A percentile compares a stretch with the other conserved stretches of the same genome.
These are phyloP conservation scores for Oryza australiensis DNA, from an alignment of 176 grass and related monocot genomes.

Conservation along the genomic window DNA sequence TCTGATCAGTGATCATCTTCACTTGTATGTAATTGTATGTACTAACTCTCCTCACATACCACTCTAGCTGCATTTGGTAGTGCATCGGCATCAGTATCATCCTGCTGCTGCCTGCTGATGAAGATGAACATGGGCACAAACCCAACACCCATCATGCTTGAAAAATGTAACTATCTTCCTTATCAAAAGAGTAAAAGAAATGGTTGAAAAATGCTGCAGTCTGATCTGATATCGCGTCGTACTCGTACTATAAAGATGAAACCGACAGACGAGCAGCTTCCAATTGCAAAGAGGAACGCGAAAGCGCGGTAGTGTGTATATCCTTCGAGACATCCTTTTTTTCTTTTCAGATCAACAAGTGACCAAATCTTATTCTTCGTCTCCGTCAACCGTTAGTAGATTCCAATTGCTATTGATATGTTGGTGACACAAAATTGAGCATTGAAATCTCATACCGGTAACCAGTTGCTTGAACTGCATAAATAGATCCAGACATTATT, in stretches of 20 bases:
- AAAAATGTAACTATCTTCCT: not conserved
- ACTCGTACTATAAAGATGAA: conserved; percentile 8
- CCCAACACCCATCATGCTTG: not conserved
- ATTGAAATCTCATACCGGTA: not conserved
- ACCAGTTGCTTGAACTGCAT: not conserved
- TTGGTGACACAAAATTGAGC: not conserved
- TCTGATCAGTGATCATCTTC: not conserved
- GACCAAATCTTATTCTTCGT: not conserved
- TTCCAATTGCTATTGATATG: not conserved
- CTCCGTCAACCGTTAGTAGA: conserved; percentile 7
- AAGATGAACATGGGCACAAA: not conserved
- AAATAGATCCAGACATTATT: not conserved
- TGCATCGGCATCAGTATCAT: not conserved
- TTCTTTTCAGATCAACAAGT: conserved; percentile 5
- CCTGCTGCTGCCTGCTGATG: not conserved
- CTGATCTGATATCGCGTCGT: not conserved
- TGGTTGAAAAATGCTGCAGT: not conserved
- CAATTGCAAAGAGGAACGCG: not conserved
- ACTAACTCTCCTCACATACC: too few species aligned
- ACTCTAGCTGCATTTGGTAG: conserved; percentile 4
- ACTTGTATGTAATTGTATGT: not conserved
- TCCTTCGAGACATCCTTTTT: not conserved
- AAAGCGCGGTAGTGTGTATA: not conserved
- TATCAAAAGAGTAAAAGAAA: not conserved
- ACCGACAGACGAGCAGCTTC: not conserved